These are phyloP conservation scores for Coniochaeta prunicola DNA, from an alignment of 2,329 filamentous ascomycete species.

Conservation along the genomic window DNA sequence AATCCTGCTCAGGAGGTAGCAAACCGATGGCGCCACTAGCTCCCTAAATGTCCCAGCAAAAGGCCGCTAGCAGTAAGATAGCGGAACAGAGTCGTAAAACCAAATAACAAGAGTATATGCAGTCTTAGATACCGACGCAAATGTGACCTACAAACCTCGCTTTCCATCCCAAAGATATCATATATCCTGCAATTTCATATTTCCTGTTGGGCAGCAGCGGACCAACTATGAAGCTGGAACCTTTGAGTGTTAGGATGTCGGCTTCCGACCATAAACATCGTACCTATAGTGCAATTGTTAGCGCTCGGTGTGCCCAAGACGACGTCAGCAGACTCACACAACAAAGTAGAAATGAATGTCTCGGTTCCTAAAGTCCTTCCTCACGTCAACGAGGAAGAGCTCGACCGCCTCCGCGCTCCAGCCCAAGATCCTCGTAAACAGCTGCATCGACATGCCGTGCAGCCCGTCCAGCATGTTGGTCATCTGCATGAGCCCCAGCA, in stretches of 20 bases:
- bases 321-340: background rate
- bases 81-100: too few relatives aligned
- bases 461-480: slow-evolving; percentile 15
- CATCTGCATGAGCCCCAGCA: slow-evolving; percentile 14
- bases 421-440: slow-evolving; percentile 12
- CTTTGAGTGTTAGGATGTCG: background rate
- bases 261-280: background rate
- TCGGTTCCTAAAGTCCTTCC: slow-evolving; percentile 4
- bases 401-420: slow-evolving; percentile 5
- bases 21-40: too few relatives aligned
- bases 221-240: background rate
- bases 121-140: too few relatives aligned
- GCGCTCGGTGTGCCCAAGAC: background rate
- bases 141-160: too few relatives aligned
- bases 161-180: too few relatives aligned
- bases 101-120: too few relatives aligned
- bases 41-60: too few relatives aligned
- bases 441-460: slow-evolving; percentile 14
- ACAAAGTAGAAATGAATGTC: slow-evolving; percentile 5
- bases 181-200: too few relatives aligned
- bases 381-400: slow-evolving; percentile 5
- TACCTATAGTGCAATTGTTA: background rate
- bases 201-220: background rate
- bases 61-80: too few relatives aligned
- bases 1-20: too few relatives aligned